Percentiles rank a stretch among this genome's conserved stretches.
These are phyloP conservation scores for Carpinus viminea DNA, from an alignment of 306 rosid species.

Conservation along the genomic window DNA sequence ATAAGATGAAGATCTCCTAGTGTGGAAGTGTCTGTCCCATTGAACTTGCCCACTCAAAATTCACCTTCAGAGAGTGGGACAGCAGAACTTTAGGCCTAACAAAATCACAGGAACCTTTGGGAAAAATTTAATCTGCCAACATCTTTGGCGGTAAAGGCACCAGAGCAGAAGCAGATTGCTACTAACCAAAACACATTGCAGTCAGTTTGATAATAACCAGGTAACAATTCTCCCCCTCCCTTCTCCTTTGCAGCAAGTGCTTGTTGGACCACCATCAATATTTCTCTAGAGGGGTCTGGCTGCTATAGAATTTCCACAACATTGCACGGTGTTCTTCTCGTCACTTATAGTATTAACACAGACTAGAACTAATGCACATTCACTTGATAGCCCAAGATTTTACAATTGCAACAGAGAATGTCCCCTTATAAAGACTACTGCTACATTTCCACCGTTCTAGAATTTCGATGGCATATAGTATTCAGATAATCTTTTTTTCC, in stretches of 20 bases:
- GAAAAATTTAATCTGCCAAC: not conserved
- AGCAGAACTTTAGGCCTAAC: not conserved
- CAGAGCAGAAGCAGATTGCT: not conserved
- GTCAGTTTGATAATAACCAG: no score
- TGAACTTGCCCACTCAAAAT: no score
- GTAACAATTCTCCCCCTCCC: no score
- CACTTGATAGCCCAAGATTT: not conserved
- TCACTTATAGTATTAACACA: conserved; percentile 1
- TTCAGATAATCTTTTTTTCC: not conserved
- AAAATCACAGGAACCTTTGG: not conserved
- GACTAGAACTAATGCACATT: not conserved
- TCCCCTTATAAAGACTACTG: not conserved
- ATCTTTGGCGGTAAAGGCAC: not conserved
- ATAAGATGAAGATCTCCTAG: no score
- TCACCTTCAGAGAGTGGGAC: not conserved
- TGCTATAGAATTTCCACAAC: not conserved
- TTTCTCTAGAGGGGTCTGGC: not conserved
- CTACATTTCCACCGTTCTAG: not conserved
- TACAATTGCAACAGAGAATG: not conserved
- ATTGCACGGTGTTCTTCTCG: conserved; percentile 3
- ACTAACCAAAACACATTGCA: not conserved
- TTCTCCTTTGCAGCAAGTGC: no score
- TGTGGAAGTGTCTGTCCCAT: no score
- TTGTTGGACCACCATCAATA: not conserved
- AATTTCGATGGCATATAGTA: not conserved